Evolutionary conservation across 75 land plant species (phyloP), one percentile per base, ranked within the genome.

Genomic region (Pinus tabuliformis): DNA sequence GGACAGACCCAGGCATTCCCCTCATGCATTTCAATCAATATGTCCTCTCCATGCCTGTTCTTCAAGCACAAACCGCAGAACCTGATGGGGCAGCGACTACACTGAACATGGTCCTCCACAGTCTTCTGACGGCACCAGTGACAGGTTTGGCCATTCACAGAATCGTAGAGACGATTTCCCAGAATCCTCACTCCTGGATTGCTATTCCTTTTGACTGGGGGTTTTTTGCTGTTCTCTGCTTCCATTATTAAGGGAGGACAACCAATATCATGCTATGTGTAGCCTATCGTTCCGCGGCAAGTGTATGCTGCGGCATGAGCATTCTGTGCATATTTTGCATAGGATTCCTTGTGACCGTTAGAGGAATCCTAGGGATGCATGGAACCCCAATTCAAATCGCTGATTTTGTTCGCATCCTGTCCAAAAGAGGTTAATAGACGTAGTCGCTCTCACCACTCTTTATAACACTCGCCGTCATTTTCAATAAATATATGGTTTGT

Each of bases 111-210:
- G 24, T 81, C 75, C 63, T 80, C 84, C 65, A 83, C 83, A 15
- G 83, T 80, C 63, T 83, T 83, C 74, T 83, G 85, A 5, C 85
- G 81, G 57, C 87, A 86, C 87, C 87, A 86, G 56, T 86, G 87
- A 72, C 87, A 86, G 7, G 87, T 86, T 26, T 63, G 54, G 6
- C 87, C 87, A 26, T 75, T 37, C 18, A 70, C 72, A 3, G 87
- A 86, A 61, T 86, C 87, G 63, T 86, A 86, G 24, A 86, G 15
- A 2, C 82, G 80, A 0, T 82, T 75, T 5, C 78, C 78, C 24
- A 72, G 42, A 12, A 78, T 17, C 37, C 87, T 72, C 59, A 76
- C 68, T 33, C 87, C 87, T 5, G 87, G 85, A 76, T 83, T 45
- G 11, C 17, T 52, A 16, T 65, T 52, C 71, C 79, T 76, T 56